phyloP scores from a whole-genome alignment of 2,329 filamentous ascomycete genomes.

The Hymenoscyphus fructigenus region DNA sequence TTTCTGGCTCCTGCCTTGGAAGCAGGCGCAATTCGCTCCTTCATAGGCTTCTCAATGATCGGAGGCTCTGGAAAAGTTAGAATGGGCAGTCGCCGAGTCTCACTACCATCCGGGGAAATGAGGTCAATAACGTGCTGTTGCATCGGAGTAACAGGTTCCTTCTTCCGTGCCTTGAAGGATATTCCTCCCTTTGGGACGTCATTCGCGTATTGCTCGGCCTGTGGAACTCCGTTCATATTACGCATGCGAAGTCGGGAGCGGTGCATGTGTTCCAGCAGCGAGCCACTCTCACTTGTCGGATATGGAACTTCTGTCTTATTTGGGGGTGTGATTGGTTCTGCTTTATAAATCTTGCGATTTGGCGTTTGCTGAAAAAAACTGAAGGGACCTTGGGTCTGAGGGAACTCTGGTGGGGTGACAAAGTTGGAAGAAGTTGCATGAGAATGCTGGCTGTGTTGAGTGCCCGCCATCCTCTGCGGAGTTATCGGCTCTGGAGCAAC shows the following conservation, averaged over 20 bases:
- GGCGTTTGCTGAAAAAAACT: background rate
- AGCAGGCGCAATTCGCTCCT: conserved; percentile 53
- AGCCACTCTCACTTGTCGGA: background rate
- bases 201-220: background rate
- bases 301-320: background rate
- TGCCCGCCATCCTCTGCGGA: background rate
- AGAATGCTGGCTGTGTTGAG: background rate
- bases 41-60: conserved; percentile 45
- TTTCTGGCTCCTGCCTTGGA: conserved; percentile 69
- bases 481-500: background rate
- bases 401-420: background rate
- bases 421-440: background rate
- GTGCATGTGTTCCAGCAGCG: background rate
- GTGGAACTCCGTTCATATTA: background rate
- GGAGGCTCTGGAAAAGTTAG: conserved; percentile 19
- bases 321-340: background rate
- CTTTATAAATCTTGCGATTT: background rate
- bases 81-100: background rate
- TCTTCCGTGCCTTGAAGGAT: background rate
- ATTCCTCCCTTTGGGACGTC: background rate
- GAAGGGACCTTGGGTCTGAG: background rate
- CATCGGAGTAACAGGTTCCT: background rate
- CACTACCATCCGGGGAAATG: conserved; percentile 7
- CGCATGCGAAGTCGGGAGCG: background rate
- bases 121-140: conserved; percentile 6